A percentile compares a stretch with the other conserved stretches of the same genome.
Evolutionary conservation across 1,139 yeast species (phyloP).

Genomic region (Wickerhamiella infanticola): DNA sequence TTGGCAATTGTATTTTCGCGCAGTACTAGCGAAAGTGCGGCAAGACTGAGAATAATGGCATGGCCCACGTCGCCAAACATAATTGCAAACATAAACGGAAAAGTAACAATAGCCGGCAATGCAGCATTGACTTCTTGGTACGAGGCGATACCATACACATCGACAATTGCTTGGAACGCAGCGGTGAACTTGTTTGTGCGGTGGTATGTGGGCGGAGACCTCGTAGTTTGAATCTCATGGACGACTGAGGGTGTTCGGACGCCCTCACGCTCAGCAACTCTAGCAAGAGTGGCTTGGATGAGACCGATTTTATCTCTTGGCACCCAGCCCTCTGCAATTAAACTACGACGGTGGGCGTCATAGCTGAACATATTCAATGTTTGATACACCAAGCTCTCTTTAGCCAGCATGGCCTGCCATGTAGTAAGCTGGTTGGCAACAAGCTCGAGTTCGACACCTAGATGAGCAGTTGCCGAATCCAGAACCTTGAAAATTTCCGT

Average conservation of each 20-base stretch:
- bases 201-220: constrained; percentile 88
- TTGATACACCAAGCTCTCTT: constrained; percentile 63
- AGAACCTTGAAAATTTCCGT: constrained; percentile 55
- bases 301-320: constrained; percentile 40
- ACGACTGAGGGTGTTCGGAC: constrained; percentile 47
- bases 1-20: constrained; percentile 52
- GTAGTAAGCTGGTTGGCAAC: constrained; percentile 49
- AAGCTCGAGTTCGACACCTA: constrained; percentile 60
- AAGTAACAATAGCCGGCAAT: constrained; percentile 82
- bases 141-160: constrained; percentile 88
- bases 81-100: constrained; percentile 97
- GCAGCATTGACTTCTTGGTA: constrained; percentile 96
- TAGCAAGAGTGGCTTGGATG: constrained; percentile 35
- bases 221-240: constrained; percentile 63
- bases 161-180: constrained; percentile 86
- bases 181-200: constrained; percentile 80
- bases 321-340: constrained; percentile 98
- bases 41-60: constrained; percentile 64
- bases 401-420: constrained; percentile 50
- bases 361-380: constrained; percentile 69
- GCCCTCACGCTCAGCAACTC: constrained; percentile 42
- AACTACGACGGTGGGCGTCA: constrained; percentile 69
- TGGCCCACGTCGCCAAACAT: constrained; percentile 99
- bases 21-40: constrained; percentile 52
- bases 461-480: constrained; percentile 50